Percentiles rank a stretch among this genome's conserved stretches.
Conservation (phyloP, 2,329 filamentous ascomycete genomes). For the Coniochaeta sp. region DNA sequence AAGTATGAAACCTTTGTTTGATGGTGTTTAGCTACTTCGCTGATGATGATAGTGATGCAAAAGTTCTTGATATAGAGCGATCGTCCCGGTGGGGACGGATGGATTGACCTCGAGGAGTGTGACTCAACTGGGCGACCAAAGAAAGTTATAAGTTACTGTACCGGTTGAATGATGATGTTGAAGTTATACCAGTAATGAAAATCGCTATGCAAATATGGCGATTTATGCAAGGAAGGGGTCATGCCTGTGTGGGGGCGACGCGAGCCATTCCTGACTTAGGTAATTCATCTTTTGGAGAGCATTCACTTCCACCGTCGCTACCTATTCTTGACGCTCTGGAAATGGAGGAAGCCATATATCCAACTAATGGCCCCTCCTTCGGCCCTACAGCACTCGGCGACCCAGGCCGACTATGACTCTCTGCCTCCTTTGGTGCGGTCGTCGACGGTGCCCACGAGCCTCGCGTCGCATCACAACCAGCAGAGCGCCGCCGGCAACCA, state of each 20-base stretch:
- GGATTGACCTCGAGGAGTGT: neutral
- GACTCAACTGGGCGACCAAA: neutral
- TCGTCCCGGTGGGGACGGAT: neutral
- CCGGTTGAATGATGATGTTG: no score
- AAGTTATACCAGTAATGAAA: no score
- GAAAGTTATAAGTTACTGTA: no score
- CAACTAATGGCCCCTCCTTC: constrained; percentile 20
- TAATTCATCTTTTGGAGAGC: no score
- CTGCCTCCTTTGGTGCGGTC: constrained; percentile 28
- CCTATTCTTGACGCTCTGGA: neutral
- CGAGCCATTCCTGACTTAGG: no score
- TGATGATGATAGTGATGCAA: neutral
- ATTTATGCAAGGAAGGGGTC: no score
- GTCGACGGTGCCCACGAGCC: constrained; percentile 29
- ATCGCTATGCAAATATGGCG: no score
- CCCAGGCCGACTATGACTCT: constrained; percentile 18
- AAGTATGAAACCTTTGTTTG: no score
- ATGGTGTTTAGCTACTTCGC: neutral
- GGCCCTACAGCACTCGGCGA: constrained; percentile 18
- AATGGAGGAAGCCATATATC: neutral
- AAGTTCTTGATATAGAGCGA: neutral
- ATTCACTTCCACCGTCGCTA: neutral
- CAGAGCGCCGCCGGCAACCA: neutral
- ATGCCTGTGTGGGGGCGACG: no score
- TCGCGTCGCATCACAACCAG: constrained; percentile 10